Conservation (phyloP, 257 asterid species). For the Asclepias syriaca region DNA sequence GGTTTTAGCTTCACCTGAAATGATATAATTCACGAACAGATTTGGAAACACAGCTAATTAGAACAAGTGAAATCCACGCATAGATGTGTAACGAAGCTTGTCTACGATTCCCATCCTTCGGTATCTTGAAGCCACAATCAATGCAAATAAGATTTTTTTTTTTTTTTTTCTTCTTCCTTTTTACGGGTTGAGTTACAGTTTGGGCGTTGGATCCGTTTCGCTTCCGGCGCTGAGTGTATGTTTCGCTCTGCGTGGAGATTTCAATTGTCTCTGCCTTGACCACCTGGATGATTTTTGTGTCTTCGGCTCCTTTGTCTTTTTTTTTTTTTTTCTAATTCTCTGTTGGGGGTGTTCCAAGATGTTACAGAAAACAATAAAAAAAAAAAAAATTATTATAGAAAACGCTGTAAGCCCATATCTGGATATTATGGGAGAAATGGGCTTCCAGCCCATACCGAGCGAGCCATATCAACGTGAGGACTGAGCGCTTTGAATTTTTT, state of each 20-base stretch:
- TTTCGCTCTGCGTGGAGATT: not conserved
- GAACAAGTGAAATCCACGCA: not conserved
- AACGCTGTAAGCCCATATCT: too few relatives aligned
- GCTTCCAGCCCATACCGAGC: too few relatives aligned
- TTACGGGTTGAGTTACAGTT: not conserved
- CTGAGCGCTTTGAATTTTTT: too few relatives aligned
- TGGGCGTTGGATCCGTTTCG: not conserved
- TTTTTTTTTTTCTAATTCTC: too few relatives aligned
- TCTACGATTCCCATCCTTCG: not conserved
- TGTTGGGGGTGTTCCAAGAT: too few relatives aligned
- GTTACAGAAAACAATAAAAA: too few relatives aligned
- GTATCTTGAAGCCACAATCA: not conserved
- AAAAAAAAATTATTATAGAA: too few relatives aligned
- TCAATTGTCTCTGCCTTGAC: not conserved
- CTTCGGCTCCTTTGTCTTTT: not conserved
- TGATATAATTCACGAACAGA: conserved; percentile 1
- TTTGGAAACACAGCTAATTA: not conserved
- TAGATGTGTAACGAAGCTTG: not conserved
- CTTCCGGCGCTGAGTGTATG: not conserved
- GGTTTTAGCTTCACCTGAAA: conserved; percentile 29
- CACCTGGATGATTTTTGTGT: conserved; percentile 4
- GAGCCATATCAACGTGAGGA: too few relatives aligned
- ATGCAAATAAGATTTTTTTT: not conserved
- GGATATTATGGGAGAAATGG: too few relatives aligned
- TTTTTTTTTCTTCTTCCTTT: not conserved